Base-by-base conservation (phyloP, 768 basidiomycete species). In the Leccinum imitatum region DNA sequence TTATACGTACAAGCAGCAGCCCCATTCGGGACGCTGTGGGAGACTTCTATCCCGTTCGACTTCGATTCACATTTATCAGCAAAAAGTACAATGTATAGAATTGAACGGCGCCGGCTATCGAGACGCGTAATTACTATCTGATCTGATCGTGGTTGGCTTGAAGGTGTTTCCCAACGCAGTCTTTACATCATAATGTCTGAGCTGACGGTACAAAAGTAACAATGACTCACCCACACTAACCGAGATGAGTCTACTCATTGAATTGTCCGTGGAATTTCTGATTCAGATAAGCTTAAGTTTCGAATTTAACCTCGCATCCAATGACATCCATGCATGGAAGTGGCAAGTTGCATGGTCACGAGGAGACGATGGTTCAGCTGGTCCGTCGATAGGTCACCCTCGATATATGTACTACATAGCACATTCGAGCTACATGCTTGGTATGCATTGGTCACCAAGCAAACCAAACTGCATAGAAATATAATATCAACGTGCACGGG, bases 401-500 rank as follows among this genome's bases (percentile, higher is more conserved):
- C 7, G 7, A 39, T 3, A 17, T 4, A 39, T 39, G 15, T 39
- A 17, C 35, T n/a, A n/a, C n/a, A n/a, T 17, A 17, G 17, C 17
- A 30, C 54, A 39, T 25, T 48, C 46, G 35, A 7, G 37, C 31
- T 35, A 15, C 27, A 39, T 15, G 47, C 44, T n/a, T 41, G 8
- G 47, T n/a, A 10, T 31, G 30, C 30, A 30, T 30, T 30, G 7
- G 30, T 3, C 13, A 7, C 21, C 39, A 30, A 37, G 10, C 17
- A 25, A 54, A 31, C 37, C 39, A 31, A 50, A 55, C n/a, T 9
- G 44, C 52, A 58, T 59, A 54, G 2, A 47, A 17, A 50, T 14
- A 59, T 58, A 58, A 50, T 57, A 59, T 60, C 60, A 60, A 35
- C 53, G 21, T 65, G 65, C 63, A 63, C 50, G 30, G 58, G 27